phyloP scores from a whole-genome alignment of 768 basidiomycete species.

The Agaricus subrufescens region DNA sequence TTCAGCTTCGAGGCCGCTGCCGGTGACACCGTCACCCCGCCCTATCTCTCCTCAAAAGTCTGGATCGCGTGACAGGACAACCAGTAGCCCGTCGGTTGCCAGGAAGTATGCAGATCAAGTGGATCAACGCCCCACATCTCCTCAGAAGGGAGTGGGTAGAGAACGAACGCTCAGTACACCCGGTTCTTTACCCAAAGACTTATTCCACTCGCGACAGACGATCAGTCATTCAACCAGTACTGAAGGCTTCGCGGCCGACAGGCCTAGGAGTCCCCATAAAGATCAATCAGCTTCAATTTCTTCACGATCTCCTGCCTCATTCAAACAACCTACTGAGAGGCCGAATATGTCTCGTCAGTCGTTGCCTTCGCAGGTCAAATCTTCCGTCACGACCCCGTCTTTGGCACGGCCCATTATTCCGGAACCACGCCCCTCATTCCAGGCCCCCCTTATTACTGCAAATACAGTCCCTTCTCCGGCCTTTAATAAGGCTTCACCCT shows the following conservation, averaged over 20 bases:
- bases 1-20: background rate
- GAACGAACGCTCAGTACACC: constrained; percentile 52
- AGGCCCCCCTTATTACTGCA: constrained; percentile 37
- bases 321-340: constrained; percentile 5
- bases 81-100: constrained; percentile 16
- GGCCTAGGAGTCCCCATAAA: background rate
- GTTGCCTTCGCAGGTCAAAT: constrained; percentile 25
- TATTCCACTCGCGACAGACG: background rate
- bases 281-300: constrained; percentile 4
- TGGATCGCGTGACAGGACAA: constrained; percentile 7
- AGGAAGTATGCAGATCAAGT: constrained; percentile 22
- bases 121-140: constrained; percentile 31
- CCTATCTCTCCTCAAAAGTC: constrained; percentile 12
- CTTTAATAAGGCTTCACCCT: constrained; percentile 49
- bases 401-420: constrained; percentile 54
- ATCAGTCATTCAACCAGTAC: background rate
- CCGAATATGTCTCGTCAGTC: constrained; percentile 22
- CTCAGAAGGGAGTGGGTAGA: constrained; percentile 35
- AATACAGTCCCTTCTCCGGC: constrained; percentile 47
- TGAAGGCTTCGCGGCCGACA: background rate
- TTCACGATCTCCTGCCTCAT: constrained; percentile 12
- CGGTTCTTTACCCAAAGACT: constrained; percentile 11
- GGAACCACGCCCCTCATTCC: constrained; percentile 38
- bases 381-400: constrained; percentile 33
- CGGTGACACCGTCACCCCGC: background rate